Evolutionary conservation across 257 asterid genomes (phyloP), one percentile per base, ranked within the genome.

Genomic region (Sherardia arvensis): DNA sequence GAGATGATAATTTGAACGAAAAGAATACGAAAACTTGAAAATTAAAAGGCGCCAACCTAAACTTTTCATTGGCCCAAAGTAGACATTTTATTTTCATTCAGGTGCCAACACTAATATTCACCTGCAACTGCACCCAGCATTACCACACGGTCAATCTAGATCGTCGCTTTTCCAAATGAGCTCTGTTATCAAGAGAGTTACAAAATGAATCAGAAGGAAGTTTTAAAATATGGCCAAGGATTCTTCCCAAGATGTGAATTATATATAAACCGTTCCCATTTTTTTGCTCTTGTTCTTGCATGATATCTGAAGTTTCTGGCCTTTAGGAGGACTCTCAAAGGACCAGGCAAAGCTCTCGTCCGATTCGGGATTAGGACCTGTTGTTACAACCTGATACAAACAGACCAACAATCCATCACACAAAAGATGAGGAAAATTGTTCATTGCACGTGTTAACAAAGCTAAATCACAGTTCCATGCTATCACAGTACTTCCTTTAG

Each of bases 231-330:
- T 53, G 38, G 3, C 20, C 36, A 7, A 8, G 61, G 9, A n/a
- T 55, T 9, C 2, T 53, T 12, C 38, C 28, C 17, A 54, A 25
- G 25, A 30, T 21, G 34, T 53, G 26, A 29, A 25, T 57, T 30
- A 30, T 30, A 30, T 30, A 30, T 30, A n/a, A 75, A 89, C 99
- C 97, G 89, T 92, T 59, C 97, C 99, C 96, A 92, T n/a, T n/a
- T n/a, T 87, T 71, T 92, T 92, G 94, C 97, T 92, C 88, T 92
- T 89, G 71, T 92, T 92, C 87, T 92, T 92, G 97, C 99, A 89
- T 43, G 99, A 92, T 68, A 92, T 92, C 74, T 92, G 99, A 68
- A 92, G 95, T 80, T 92, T 92, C 87, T 89, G 96, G 73, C 99
- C 98, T 72, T 92, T 92, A n/a, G 98, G 98, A 60, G 98, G 98